Evolutionary conservation across 768 basidiomycete genomes (phyloP), one percentile per base, ranked within the genome.

Genomic region (Suillus brevipes): DNA sequence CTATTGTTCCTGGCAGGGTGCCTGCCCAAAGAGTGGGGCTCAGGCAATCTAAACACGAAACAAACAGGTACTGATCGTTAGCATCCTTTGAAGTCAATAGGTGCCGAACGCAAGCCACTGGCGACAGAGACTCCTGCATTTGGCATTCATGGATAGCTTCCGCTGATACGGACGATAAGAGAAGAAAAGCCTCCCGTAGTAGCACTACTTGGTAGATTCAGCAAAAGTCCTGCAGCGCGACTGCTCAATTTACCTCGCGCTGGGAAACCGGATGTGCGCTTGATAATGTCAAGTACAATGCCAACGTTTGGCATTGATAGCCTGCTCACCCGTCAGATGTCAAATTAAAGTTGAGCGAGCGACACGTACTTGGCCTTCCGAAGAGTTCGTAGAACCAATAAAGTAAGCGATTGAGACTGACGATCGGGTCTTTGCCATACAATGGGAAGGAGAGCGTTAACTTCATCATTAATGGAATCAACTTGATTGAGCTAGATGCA

Each of bases 21-120:
- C 91, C 92, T 8, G 90, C 89, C 92, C 92, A 94, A 25, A 86
- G 67, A 23, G 72, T 73, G 7, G 86, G 82, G 67, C 88, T 83
- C 14, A 92, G 66, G 47, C 81, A 85, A 47, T 82, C 79, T 58
- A 94, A 72, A 66, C 90, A 92, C 2, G 81, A 78, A 13, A 94
- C 71, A 69, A 93, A 92, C 7, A 89, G 70, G 74, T 89, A 89
- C 61, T 86, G 76, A 50, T 89, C 84, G 69, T 91, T 89, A 2
- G 83, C 78, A 60, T 87, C 80, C 8, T 77, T 71, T 0, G 89
- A 89, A 1, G 76, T 79, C 37, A 94, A 77, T n/a, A 90, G 77
- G 60, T 81, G 78, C 3, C 87, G 84, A 58, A 94, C 83, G 63
- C 74, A 72, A 14, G 79, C 74, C 16, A 87, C 75, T 58, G 84